A percentile compares a stretch with the other conserved stretches of the same genome.
These are phyloP conservation scores for Mortierella sp. DNA, from an alignment of 371 early-diverging fungal genomes.

Conservation along the genomic window DNA sequence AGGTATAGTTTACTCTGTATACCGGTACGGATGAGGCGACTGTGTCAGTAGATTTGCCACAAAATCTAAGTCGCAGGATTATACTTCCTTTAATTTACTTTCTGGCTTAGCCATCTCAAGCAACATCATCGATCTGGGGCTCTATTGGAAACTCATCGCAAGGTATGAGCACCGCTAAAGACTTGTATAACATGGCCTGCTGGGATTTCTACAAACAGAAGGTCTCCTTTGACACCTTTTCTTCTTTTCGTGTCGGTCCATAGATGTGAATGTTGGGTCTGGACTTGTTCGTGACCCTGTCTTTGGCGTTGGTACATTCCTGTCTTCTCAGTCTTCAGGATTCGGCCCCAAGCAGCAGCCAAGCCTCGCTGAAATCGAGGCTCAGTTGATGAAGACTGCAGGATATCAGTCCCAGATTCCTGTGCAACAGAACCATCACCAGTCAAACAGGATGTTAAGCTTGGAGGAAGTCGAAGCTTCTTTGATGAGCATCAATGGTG, in stretches of 20 bases:
- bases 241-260: neutral
- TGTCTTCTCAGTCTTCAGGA: constrained; percentile 30
- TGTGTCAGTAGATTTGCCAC: too few relatives aligned
- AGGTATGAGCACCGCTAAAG: constrained; percentile 14
- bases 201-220: neutral
- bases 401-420: constrained; percentile 36
- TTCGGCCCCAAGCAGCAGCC: constrained; percentile 25
- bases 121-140: constrained; percentile 54
- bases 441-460: constrained; percentile 66
- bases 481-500: constrained; percentile 57
- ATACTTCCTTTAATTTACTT: too few relatives aligned
- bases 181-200: too few relatives aligned
- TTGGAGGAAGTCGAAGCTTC: constrained; percentile 79
- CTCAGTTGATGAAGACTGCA: constrained; percentile 57
- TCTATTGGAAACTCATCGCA: constrained; percentile 50
- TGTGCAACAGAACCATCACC: constrained; percentile 17
- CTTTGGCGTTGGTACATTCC: constrained; percentile 45
- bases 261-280: constrained; percentile 24
- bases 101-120: constrained; percentile 47
- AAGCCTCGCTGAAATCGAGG: constrained; percentile 68
- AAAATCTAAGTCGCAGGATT: too few relatives aligned
- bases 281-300: constrained; percentile 46
- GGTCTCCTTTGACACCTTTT: constrained; percentile 42
- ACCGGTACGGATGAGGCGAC: too few relatives aligned
- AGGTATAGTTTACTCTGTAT: constrained; percentile 26